phyloP scores from a whole-genome alignment of 768 basidiomycete genomes.

The Boletus sp. region DNA sequence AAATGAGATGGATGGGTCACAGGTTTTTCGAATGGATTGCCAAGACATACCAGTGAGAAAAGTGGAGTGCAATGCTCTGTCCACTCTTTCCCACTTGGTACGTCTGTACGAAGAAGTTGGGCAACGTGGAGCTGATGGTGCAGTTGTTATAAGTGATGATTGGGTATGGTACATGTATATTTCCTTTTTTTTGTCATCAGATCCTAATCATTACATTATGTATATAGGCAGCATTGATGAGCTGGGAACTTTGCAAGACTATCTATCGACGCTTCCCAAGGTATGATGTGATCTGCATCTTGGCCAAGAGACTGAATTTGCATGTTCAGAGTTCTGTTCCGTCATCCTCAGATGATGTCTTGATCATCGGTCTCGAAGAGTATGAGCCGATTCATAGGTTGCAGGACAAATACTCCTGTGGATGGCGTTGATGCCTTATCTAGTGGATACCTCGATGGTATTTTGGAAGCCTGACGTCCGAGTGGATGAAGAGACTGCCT shows the following conservation, averaged over 20 bases:
- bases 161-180: conserved; percentile 56
- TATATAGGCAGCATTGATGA: conserved; percentile 44
- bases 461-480: conserved; percentile 72
- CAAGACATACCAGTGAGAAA: conserved; percentile 81
- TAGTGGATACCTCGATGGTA: conserved; percentile 63
- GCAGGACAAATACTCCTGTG: neutral
- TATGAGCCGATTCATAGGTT: conserved; percentile 60
- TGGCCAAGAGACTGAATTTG: neutral
- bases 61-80: conserved; percentile 72
- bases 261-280: conserved; percentile 70
- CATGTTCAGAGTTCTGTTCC: conserved; percentile 68
- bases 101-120: conserved; percentile 74
- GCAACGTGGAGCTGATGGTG: conserved; percentile 74
- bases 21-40: conserved; percentile 95
- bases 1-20: neutral
- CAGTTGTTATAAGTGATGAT: conserved; percentile 82
- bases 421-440: conserved; percentile 1
- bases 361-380: conserved; percentile 64
- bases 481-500: conserved; percentile 62
- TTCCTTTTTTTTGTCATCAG: neutral
- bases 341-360: conserved; percentile 47
- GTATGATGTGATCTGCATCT: conserved; percentile 36
- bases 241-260: conserved; percentile 56
- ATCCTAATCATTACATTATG: neutral
- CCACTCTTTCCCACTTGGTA: conserved; percentile 81